Base-by-base conservation (phyloP, 805 yeast species). In the Wickerhamomyces subpelliculosus region DNA sequence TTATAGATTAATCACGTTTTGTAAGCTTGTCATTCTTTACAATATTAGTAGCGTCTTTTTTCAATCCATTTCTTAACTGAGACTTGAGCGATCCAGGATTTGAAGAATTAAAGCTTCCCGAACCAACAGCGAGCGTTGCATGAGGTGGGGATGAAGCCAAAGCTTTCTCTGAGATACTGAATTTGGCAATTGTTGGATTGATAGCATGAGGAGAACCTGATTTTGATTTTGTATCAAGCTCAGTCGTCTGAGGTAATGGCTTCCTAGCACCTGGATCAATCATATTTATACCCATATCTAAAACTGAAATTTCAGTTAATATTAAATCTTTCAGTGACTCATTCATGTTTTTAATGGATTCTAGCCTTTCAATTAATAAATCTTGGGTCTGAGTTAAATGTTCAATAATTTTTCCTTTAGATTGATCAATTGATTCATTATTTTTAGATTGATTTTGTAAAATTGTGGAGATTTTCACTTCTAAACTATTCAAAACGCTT, bases 401-500 rank as follows among this genome's bases (percentile, higher is more conserved):
- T 0, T 31, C 22, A 13, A 36, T 39, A 16, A 44, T 43, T 22
- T 35, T 24, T 4, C 22, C 0, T 17, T 31, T 23, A 4, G n/a
- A 45, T 21, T 35, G 24, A 33, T 41, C 11, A 11, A 4, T 4
- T 2, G 14, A 19, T 8, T 16, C 8, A 12, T 11, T 8, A 9
- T 4, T 5, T 16, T 14, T 3, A 4, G 29, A 3, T 27, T 14
- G 19, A 11, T 16, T 6, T 6, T 27, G 6, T 34, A 45, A 27
- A 2, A 49, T 26, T 49, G 59, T 13, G 43, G 39, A 23, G 10
- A 50, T 32, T 19, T 44, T 42, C 7, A 27, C 27, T 32, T 55
- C 58, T n/a, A 53, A 32, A 13, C 38, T 35, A 3, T 45, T 40
- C 10, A 55, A 30, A 2, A 36, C 24, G 5, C 47, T 48, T 6